These are phyloP conservation scores for Moesziomyces antarcticus DNA, from an alignment of 1,284 basidiomycete genomes.

Conservation along the genomic window DNA sequence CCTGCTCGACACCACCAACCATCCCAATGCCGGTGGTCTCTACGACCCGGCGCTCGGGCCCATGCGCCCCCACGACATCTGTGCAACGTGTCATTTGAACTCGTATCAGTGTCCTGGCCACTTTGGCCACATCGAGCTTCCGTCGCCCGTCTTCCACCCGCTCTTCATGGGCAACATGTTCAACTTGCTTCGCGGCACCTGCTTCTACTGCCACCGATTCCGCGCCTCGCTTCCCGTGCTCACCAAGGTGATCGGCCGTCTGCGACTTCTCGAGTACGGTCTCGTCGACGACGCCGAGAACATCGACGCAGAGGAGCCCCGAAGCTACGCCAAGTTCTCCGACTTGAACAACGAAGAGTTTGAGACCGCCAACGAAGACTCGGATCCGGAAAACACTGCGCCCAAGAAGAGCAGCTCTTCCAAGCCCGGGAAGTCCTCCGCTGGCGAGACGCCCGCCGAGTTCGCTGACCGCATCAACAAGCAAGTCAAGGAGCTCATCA, in stretches of 20 bases:
- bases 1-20: constrained; percentile 91
- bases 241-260: constrained; percentile 78
- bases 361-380: constrained; percentile 44
- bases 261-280: constrained; percentile 89
- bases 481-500: constrained; percentile 78
- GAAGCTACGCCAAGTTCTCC: constrained; percentile 17
- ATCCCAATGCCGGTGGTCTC: constrained; percentile 89
- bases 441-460: constrained; percentile 67
- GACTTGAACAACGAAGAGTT: constrained; percentile 28
- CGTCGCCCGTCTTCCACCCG: constrained; percentile 94
- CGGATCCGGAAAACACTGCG: constrained; percentile 66
- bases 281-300: constrained; percentile 83
- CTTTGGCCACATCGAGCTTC: constrained; percentile 98
- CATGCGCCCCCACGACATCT: constrained; percentile 75
- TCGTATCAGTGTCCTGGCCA: constrained; percentile 97
- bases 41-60: constrained; percentile 97
- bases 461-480: constrained; percentile 57
- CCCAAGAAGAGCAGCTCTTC: constrained; percentile 25
- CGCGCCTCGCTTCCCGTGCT: constrained; percentile 77
- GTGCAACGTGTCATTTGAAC: constrained; percentile 89
- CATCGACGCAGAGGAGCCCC: constrained; percentile 68
- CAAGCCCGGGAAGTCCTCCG: constrained; percentile 9
- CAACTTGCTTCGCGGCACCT: constrained; percentile 87
- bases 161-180: constrained; percentile 95
- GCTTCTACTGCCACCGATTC: constrained; percentile 95